phyloP scores from a whole-genome alignment of 73 alveolate genomes.

The Loxodes magnus region DNA sequence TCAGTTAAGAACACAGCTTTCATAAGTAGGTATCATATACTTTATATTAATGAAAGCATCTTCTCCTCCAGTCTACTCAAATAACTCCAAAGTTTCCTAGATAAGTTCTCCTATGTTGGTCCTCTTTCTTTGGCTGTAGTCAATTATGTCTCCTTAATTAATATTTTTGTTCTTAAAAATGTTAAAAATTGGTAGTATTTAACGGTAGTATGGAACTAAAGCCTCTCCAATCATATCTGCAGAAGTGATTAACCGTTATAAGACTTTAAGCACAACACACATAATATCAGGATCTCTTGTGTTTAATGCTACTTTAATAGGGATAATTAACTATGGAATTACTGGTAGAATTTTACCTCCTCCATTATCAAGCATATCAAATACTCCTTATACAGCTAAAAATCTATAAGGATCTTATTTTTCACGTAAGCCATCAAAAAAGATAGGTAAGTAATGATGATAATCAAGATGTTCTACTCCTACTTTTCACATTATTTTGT shows the following conservation, averaged over 20 bases:
- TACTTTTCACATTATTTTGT: conserved; percentile 93
- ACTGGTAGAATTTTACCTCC: conserved; percentile 96
- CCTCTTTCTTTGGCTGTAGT: conserved; percentile 92
- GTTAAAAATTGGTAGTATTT: conserved; percentile 94
- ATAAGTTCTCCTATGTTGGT: conserved; percentile 83
- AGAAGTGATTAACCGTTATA: conserved; percentile 86
- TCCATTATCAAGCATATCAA: conserved; percentile 91
- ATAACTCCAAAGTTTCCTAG: conserved; percentile 88
- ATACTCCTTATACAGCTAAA: conserved; percentile 94
- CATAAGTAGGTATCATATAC: conserved; percentile 99
- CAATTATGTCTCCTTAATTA: conserved; percentile 93
- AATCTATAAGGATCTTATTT: conserved; percentile 87
- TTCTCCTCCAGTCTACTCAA: conserved; percentile 97
- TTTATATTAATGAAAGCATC: conserved; percentile 99
- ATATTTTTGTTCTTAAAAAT: conserved; percentile 83
- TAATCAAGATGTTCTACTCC: conserved; percentile 89
- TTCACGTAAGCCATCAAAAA: conserved; percentile 95
- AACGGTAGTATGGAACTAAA: conserved; percentile 98
- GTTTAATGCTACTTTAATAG: conserved; percentile 70
- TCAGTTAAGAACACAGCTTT: conserved; percentile 85
- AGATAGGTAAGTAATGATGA: conserved; percentile 97
- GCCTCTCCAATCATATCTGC: conserved; percentile 99
- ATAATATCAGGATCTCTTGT: conserved; percentile 96
- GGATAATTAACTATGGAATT: conserved; percentile 90
- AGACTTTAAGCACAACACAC: conserved; percentile 87